Evolutionary conservation across 2,329 filamentous ascomycete species (phyloP).

Genomic region (Shiraia sp.): DNA sequence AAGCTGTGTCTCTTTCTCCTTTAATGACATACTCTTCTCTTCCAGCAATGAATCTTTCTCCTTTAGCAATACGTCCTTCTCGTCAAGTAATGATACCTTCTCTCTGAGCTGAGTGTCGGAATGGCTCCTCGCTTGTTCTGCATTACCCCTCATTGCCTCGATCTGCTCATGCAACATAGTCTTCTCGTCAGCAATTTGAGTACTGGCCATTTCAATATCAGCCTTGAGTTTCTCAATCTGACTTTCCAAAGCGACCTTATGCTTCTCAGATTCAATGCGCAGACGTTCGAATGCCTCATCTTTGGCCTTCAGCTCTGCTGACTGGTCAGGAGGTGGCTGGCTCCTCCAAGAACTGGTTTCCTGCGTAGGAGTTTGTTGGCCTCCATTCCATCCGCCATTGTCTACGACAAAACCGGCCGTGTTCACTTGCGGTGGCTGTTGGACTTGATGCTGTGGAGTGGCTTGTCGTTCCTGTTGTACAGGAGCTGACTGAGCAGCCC

Average conservation of each 20-base stretch:
- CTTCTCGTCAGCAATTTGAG: constrained; percentile 20
- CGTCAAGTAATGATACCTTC: constrained; percentile 9
- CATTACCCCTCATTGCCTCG: constrained; percentile 19
- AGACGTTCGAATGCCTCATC: constrained; percentile 32
- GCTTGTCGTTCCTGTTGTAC: constrained; percentile 12
- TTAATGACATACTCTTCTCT: too few species aligned
- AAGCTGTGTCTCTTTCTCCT: constrained; percentile 22
- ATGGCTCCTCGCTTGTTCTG: constrained; percentile 15
- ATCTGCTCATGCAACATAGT: constrained; percentile 23
- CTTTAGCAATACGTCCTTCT: constrained; percentile 17
- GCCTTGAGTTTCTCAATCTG: constrained; percentile 22
- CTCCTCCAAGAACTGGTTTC: constrained; percentile 3
- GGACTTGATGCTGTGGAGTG: constrained; percentile 13
- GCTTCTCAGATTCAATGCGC: constrained; percentile 22
- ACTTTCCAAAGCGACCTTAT: constrained; percentile 13
- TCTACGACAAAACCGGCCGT: constrained; percentile 12
- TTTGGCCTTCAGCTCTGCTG: constrained; percentile 32
- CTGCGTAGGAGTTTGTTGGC: constrained; percentile 18
- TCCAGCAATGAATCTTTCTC: constrained; percentile 19
- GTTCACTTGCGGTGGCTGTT: constrained; percentile 11
- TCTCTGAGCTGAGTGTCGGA: constrained; percentile 21
- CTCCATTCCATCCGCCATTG: constrained; percentile 13
- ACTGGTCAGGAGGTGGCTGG: constrained; percentile 12
- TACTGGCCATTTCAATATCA: constrained; percentile 19
- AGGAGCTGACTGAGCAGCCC: constrained; percentile 10